A percentile compares a stretch with the other conserved stretches of the same genome.
Conservation (phyloP, 352 stramenopile species). For the Lagenidium sp. region DNA sequence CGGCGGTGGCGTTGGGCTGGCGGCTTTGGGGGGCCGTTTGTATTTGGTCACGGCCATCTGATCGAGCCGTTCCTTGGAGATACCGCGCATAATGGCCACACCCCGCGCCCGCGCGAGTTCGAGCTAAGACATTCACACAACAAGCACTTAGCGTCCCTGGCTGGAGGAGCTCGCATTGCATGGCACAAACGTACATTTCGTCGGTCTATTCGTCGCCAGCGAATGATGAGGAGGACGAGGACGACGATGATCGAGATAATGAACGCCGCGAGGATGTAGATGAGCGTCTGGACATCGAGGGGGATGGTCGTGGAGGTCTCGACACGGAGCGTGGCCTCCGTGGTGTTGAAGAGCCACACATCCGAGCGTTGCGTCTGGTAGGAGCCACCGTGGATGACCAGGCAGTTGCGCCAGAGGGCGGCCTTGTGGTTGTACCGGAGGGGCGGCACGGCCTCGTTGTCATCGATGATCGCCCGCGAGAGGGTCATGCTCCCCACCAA, state of each 20-base stretch:
- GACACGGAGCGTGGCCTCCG: conserved; percentile 17
- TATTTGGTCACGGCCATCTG: conserved; percentile 64
- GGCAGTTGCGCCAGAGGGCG: conserved; percentile 33
- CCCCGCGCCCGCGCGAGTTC: conserved; percentile 36
- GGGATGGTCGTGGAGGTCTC: conserved; percentile 18
- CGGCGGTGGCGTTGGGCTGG: background rate
- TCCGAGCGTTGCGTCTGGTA: conserved; percentile 60
- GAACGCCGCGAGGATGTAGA: conserved; percentile 65
- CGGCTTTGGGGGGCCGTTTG: conserved; percentile 13
- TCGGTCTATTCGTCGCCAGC: conserved; percentile 48
- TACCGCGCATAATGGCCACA: conserved; percentile 28
- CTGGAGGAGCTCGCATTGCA: background rate
- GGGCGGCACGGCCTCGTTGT: conserved; percentile 18
- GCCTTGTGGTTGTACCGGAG: conserved; percentile 64
- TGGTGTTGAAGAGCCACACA: conserved; percentile 66
- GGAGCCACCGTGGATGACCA: conserved; percentile 65
- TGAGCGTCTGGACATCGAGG: conserved; percentile 49
- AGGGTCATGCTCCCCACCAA: conserved; percentile 12
- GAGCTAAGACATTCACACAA: conserved; percentile 18
- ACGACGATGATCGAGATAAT: conserved; percentile 53
- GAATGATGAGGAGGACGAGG: conserved; percentile 46
- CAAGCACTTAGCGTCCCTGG: background rate
- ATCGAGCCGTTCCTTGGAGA: conserved; percentile 52
- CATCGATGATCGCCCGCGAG: conserved; percentile 11
- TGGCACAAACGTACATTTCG: conserved; percentile 31